Evolutionary conservation across 2,329 filamentous ascomycete species (phyloP).

Genomic region (Emmonsiellopsis sp.): DNA sequence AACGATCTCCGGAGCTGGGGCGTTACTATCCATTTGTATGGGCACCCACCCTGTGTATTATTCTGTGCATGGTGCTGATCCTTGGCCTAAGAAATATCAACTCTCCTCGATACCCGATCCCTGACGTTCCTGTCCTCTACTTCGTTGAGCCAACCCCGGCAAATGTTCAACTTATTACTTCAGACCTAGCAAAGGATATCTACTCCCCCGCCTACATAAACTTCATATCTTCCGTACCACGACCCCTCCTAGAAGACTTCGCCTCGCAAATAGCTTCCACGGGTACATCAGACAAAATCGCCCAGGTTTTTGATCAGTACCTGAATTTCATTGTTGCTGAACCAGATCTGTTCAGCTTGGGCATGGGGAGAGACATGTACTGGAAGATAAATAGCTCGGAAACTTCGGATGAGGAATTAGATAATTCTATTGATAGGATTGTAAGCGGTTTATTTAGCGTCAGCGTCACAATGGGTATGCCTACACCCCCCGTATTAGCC

Average conservation of each 20-base stretch:
- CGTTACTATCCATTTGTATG: slow-evolving; percentile 90
- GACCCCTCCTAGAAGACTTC: slow-evolving; percentile 88
- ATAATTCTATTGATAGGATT: slow-evolving; percentile 77
- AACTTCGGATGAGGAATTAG: slow-evolving; percentile 82
- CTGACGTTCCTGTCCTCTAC: slow-evolving; percentile 93
- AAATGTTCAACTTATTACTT: slow-evolving; percentile 76
- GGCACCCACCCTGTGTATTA: slow-evolving; percentile 12
- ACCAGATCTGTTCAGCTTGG: slow-evolving; percentile 88
- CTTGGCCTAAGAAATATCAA: slow-evolving; percentile 59
- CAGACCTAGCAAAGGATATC: slow-evolving; percentile 74
- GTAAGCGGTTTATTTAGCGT: slow-evolving; percentile 97
- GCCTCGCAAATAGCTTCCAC: slow-evolving; percentile 76
- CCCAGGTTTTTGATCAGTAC: slow-evolving; percentile 93
- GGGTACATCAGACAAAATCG: slow-evolving; percentile 78
- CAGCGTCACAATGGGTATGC: slow-evolving; percentile 87
- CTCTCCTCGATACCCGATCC: slow-evolving; percentile 76
- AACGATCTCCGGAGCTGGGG: slow-evolving; percentile 88
- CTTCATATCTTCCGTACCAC: slow-evolving; percentile 86
- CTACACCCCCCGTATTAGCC: background rate
- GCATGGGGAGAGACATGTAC: slow-evolving; percentile 88
- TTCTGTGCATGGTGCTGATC: background rate
- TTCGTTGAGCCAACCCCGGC: slow-evolving; percentile 78
- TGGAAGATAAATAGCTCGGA: slow-evolving; percentile 92
- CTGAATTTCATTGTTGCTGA: slow-evolving; percentile 95
- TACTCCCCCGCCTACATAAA: slow-evolving; percentile 95